Evolutionary conservation across 495 filamentous ascomycete genomes (phyloP).

Genomic region (Penicillium longicatenatum): DNA sequence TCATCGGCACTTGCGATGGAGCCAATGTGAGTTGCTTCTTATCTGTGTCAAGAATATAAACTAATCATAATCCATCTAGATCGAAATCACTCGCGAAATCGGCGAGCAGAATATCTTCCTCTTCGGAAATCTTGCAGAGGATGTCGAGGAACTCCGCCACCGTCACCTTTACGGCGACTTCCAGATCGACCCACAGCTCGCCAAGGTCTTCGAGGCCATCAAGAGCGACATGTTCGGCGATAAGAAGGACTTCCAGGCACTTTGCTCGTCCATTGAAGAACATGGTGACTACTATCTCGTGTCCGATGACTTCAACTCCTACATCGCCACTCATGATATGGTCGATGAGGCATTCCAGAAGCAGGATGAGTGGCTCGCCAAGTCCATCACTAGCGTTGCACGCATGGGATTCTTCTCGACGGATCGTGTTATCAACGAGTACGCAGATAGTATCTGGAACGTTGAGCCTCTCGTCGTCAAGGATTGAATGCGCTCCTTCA

Average conservation of each 20-base stretch:
- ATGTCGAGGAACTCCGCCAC: constrained; percentile 95
- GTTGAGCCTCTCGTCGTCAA: constrained; percentile 67
- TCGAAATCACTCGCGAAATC: constrained; percentile 97
- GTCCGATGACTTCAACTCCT: constrained; percentile 93
- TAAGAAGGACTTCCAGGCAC: constrained; percentile 68
- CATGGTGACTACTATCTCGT: constrained; percentile 98
- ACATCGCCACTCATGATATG: constrained; percentile 83
- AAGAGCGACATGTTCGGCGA: constrained; percentile 76
- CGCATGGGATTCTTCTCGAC: constrained; percentile 97
- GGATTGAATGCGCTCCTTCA: constrained; percentile 16
- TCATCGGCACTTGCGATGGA: constrained; percentile 97
- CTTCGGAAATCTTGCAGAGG: constrained; percentile 93
- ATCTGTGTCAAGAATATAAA: background rate
- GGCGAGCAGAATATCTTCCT: constrained; percentile 97
- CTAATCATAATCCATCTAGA: constrained; percentile 49
- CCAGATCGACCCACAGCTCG: constrained; percentile 72
- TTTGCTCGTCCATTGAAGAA: constrained; percentile 80
- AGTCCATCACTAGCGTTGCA: constrained; percentile 83
- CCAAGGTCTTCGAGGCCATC: constrained; percentile 82
- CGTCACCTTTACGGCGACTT: constrained; percentile 81
- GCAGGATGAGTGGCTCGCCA: constrained; percentile 87
- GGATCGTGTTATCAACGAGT: constrained; percentile 97
- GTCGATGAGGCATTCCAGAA: constrained; percentile 90
- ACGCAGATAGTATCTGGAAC: constrained; percentile 97
- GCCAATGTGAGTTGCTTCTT: constrained; percentile 72